Conservation (phyloP, 2,329 filamentous ascomycete genomes). For the Aspergillus persii region DNA sequence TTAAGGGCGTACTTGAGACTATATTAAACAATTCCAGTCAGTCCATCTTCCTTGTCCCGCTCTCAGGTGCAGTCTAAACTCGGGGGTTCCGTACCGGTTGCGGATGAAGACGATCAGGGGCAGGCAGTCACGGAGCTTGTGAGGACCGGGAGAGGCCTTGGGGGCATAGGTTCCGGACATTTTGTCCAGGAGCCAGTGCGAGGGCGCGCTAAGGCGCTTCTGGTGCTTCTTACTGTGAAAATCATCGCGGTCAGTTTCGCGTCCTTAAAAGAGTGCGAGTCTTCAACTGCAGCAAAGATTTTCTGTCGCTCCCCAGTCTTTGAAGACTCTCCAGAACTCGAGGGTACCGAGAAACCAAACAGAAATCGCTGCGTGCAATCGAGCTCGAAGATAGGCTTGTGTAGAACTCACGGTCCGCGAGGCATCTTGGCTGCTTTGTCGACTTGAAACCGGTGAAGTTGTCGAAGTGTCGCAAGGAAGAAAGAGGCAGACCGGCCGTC, state of each 20-base stretch:
- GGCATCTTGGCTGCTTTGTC: slow-evolving; percentile 51
- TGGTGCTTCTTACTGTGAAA: slow-evolving; percentile 90
- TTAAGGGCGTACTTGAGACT: slow-evolving; percentile 99
- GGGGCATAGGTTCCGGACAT: slow-evolving; percentile 83
- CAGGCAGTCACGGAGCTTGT: slow-evolving; percentile 99
- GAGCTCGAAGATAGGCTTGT: slow-evolving; percentile 3
- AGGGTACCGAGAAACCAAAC: too few relatives aligned
- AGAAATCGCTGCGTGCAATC: neutral
- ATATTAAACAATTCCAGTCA: slow-evolving; percentile 10
- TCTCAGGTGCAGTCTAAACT: neutral
- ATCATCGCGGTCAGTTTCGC: slow-evolving; percentile 28
- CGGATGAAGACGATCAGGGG: slow-evolving; percentile 98
- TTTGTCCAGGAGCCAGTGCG: slow-evolving; percentile 99
- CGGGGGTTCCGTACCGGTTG: slow-evolving; percentile 52
- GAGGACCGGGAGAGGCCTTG: slow-evolving; percentile 77
- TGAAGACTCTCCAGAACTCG: neutral
- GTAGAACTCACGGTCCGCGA: slow-evolving; percentile 57
- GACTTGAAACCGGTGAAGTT: slow-evolving; percentile 36
- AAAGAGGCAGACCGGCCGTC: slow-evolving; percentile 17
- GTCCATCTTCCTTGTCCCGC: neutral
- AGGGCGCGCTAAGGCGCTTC: slow-evolving; percentile 98
- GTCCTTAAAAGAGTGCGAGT: neutral
- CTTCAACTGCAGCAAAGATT: neutral
- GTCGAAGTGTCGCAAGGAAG: slow-evolving; percentile 36
- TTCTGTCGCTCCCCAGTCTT: neutral